Evolutionary conservation across 2,329 filamentous ascomycete genomes (phyloP).

Genomic region (Xylaria sp.): DNA sequence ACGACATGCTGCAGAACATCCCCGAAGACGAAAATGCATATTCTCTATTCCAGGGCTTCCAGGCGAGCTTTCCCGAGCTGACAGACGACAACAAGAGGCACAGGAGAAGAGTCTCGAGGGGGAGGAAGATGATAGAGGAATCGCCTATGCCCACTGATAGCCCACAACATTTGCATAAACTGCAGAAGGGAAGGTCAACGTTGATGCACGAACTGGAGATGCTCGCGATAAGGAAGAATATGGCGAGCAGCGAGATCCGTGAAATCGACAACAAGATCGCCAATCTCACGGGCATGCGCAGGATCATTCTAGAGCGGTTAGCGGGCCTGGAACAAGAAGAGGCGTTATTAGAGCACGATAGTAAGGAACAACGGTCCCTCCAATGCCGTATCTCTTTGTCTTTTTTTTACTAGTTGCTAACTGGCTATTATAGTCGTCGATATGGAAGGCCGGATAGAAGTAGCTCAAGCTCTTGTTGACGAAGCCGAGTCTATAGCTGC

Average conservation of each 20-base stretch:
- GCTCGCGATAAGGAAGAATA: constrained; percentile 92
- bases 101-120: constrained; percentile 76
- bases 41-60: constrained; percentile 96
- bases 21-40: constrained; percentile 88
- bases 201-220: constrained; percentile 90
- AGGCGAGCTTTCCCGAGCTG: constrained; percentile 82
- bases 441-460: constrained; percentile 70
- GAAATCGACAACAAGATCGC: constrained; percentile 98
- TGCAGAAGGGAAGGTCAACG: constrained; percentile 82
- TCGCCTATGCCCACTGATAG: constrained; percentile 64
- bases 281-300: constrained; percentile 91
- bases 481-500: constrained; percentile 68
- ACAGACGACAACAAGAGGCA: constrained; percentile 77
- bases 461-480: constrained; percentile 68
- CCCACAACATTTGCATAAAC: constrained; percentile 74
- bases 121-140: constrained; percentile 79
- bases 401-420: constrained; percentile 47
- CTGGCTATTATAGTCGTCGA: constrained; percentile 64
- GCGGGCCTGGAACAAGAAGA: constrained; percentile 92
- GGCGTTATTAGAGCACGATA: constrained; percentile 86
- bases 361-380: constrained; percentile 59
- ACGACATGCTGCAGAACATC: constrained; percentile 89
- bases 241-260: constrained; percentile 94
- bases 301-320: constrained; percentile 87
- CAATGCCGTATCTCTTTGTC: neutral